Conservation (phyloP, 23 red algal genomes). For the Cyanidium caldarium region DNA sequence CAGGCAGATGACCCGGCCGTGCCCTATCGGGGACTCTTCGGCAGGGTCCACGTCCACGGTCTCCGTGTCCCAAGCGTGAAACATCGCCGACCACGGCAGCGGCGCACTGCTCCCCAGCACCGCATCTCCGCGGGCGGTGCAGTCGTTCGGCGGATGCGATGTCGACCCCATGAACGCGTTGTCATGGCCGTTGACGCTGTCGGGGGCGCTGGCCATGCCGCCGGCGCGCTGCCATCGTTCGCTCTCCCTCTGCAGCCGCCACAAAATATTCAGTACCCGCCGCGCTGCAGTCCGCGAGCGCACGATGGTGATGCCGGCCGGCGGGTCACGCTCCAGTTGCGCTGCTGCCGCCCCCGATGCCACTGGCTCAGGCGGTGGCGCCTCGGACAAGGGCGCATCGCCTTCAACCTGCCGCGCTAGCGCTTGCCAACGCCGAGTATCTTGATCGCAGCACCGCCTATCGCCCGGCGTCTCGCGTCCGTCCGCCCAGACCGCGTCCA, state of each 20-base stretch:
- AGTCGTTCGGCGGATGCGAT: background rate
- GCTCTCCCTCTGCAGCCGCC: background rate
- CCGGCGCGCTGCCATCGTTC: background rate
- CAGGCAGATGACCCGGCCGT: conserved; percentile 50
- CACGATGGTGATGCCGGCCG: background rate
- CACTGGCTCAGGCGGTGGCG: too few relatives aligned
- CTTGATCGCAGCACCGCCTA: too few relatives aligned
- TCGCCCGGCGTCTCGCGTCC: too few relatives aligned
- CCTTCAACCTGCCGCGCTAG: too few relatives aligned
- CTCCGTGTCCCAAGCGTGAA: conserved; percentile 75
- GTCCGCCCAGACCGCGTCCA: too few relatives aligned
- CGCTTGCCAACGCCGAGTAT: too few relatives aligned
- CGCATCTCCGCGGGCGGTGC: too few relatives aligned
- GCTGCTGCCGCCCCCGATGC: too few relatives aligned
- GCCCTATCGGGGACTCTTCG: conserved; percentile 33
- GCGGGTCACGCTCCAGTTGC: background rate
- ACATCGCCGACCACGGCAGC: background rate
- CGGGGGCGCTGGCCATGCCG: background rate
- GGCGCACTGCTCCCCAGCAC: too few relatives aligned
- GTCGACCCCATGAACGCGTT: background rate
- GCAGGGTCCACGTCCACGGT: conserved; percentile 37
- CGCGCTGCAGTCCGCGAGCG: background rate
- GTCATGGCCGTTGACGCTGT: background rate
- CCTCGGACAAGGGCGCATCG: too few relatives aligned
- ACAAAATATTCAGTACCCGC: background rate